phyloP scores from a whole-genome alignment of 768 basidiomycete genomes.

The Mycena rosella region DNA sequence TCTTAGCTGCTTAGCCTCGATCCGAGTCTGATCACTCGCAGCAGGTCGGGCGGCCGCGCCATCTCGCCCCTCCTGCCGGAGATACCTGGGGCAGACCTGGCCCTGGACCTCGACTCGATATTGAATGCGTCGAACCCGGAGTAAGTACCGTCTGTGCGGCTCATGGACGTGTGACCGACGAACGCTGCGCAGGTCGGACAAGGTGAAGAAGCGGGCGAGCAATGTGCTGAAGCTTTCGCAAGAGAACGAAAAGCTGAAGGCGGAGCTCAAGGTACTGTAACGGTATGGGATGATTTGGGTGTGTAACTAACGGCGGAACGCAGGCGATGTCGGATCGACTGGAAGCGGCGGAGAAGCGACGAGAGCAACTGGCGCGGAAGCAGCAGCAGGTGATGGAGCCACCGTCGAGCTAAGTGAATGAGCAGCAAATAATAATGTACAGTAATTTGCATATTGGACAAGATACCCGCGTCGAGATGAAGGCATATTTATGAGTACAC shows the following conservation, averaged over 20 bases:
- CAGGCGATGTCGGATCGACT: slow-evolving; percentile 78
- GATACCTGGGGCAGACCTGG: slow-evolving; percentile 65
- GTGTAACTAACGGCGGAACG: neutral
- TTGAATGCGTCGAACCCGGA: slow-evolving; percentile 51
- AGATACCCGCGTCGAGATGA: too few species aligned
- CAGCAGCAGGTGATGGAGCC: slow-evolving; percentile 48
- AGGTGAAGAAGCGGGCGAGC: slow-evolving; percentile 78
- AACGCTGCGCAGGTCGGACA: slow-evolving; percentile 53
- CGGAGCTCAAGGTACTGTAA: slow-evolving; percentile 62
- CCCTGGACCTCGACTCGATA: slow-evolving; percentile 59
- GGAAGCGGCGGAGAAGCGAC: slow-evolving; percentile 78
- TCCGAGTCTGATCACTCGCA: slow-evolving; percentile 34
- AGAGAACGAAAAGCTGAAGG: slow-evolving; percentile 85
- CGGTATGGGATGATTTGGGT: neutral
- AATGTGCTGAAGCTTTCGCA: slow-evolving; percentile 82
- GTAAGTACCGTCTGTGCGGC: slow-evolving; percentile 58
- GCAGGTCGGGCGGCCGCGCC: slow-evolving; percentile 36
- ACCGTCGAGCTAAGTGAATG: slow-evolving; percentile 41
- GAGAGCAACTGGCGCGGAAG: slow-evolving; percentile 59
- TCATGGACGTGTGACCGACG: slow-evolving; percentile 39
- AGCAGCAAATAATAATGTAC: slow-evolving; percentile 20
- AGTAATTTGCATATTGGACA: too few species aligned
- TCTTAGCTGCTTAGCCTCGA: slow-evolving; percentile 13
- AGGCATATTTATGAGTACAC: too few species aligned
- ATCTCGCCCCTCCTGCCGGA: slow-evolving; percentile 57